Conservation (phyloP, 768 basidiomycete genomes). For the Kwoniella shandongensis region DNA sequence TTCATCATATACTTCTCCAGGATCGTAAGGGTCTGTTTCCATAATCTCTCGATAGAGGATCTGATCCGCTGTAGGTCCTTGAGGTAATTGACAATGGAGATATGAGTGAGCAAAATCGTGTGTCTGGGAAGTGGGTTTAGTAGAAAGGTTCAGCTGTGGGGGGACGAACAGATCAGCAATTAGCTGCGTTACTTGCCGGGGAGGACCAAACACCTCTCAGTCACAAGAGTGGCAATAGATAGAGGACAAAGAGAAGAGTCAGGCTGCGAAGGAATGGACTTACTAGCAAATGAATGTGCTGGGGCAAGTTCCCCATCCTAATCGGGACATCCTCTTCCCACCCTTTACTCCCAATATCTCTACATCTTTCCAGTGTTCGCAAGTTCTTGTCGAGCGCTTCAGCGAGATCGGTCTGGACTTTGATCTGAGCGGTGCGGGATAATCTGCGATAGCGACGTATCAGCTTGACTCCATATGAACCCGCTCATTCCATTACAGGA, state of each 20-base stretch:
- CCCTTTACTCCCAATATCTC: constrained; percentile 1
- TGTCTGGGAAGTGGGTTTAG: constrained; percentile 19
- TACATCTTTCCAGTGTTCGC: constrained; percentile 8
- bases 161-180: neutral
- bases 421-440: constrained; percentile 24
- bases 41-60: constrained; percentile 43
- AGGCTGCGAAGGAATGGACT: constrained; percentile 1
- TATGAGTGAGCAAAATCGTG: constrained; percentile 31
- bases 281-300: constrained; percentile 42
- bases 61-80: constrained; percentile 35
- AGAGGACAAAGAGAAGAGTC: neutral
- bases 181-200: too few species aligned
- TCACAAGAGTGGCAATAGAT: neutral
- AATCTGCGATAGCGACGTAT: constrained; percentile 6
- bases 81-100: constrained; percentile 11
- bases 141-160: constrained; percentile 33
- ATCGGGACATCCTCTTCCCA: constrained; percentile 36
- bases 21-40: constrained; percentile 38
- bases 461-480: neutral
- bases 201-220: too few species aligned
- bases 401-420: constrained; percentile 36
- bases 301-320: constrained; percentile 37
- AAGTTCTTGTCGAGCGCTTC: constrained; percentile 33
- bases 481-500: neutral
- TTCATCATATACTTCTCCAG: constrained; percentile 32